Evolutionary conservation across 2,329 filamentous ascomycete genomes (phyloP), one percentile per base, ranked within the genome.

Genomic region (Pseudonectria buxi): DNA sequence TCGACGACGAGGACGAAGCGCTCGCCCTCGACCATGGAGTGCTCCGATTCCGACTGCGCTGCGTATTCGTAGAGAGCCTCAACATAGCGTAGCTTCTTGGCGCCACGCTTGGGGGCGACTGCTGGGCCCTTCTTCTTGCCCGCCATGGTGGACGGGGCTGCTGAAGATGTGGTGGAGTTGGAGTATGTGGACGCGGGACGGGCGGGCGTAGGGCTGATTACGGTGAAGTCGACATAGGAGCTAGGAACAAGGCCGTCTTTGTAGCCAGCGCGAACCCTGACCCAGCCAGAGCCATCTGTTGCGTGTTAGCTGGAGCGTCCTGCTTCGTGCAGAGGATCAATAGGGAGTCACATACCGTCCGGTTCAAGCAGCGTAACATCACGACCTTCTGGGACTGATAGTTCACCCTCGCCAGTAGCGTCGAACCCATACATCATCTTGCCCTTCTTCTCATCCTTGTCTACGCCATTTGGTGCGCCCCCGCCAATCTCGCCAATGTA

Each of bases 341-440:
- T 14, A 24, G 28, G 24, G 6, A 16, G 24, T 3, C 5, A 68
- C 79, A 68, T 76, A 94, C 88, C 87, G 64, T 98, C 94, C 13
- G 86, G 78, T 56, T 95, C 89, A 4, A 95, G 52, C 29, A 96
- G 72, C 0, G 68, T 67, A 22, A 98, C 74, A 7, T 94, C 83
- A 35, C 80, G 76, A 10, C 86, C 88, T 48, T 94, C 90, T 4
- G 78, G 64, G 1, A 95, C 79, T 1, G 78, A 81, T 11, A 96
- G 62, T 59, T 98, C 92, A 6, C 87, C 90, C 0, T 85, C 80
- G 2, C 82, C 83, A 35, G 71, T 82, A 7, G 82, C 84, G 44
- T 94, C 82, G 53, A 95, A 98, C 0, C 76, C 51, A 56, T 95
- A 98, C 1, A 95, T 50, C 89, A 96, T 94, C 62, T 82, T 94